Base-by-base conservation (phyloP, 768 basidiomycete genomes). In the Phanerochaete carnosa region DNA sequence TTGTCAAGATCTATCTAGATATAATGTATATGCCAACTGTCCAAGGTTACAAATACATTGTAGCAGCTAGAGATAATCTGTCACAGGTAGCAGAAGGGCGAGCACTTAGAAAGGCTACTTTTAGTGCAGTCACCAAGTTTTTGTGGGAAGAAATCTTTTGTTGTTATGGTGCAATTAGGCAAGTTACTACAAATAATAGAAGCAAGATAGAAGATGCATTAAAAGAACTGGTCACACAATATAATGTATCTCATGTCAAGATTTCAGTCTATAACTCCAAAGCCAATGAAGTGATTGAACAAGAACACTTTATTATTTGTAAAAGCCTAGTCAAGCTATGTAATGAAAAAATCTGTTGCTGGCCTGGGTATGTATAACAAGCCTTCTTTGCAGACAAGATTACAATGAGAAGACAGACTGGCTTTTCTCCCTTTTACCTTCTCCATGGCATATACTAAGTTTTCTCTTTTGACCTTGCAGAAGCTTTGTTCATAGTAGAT, bases 21-120 rank as follows among this genome's bases (percentile, higher is more conserved):
- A 73, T 74, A 0, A 80, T 82, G 77, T 65, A 70, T 51, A 73
- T 82, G 65, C 77, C 74, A 0, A 59, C 53, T 0, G 68, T 75
- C 0, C 66, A 67, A 1, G 70, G 76, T 0, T 77, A 61, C 61
- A 62, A 61, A 7, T 75, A 75, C 32, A 60, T 80, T 16, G 62
- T 80, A 0, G 78, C 78, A 50, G 79, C 69, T 0, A 64, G 70
- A 0, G n/a, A 56, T 46, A 0, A 57, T 67, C 19, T 69, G 53
- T 12, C 45, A 66, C 32, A 30, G 2, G 45, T 26, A 22, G 23
- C 45, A 13, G 45, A 58, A 47, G 45, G 57, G 3, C n/a, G 46
- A 30, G 57, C 57, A 3, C 22, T 58, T 19, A 7, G 19, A 29
- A 5, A 8, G 28, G 1, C 16, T 16, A 49, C 57, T 19, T 45